Evolutionary conservation across 495 filamentous ascomycete genomes (phyloP).

Genomic region (Neurospora africana): DNA sequence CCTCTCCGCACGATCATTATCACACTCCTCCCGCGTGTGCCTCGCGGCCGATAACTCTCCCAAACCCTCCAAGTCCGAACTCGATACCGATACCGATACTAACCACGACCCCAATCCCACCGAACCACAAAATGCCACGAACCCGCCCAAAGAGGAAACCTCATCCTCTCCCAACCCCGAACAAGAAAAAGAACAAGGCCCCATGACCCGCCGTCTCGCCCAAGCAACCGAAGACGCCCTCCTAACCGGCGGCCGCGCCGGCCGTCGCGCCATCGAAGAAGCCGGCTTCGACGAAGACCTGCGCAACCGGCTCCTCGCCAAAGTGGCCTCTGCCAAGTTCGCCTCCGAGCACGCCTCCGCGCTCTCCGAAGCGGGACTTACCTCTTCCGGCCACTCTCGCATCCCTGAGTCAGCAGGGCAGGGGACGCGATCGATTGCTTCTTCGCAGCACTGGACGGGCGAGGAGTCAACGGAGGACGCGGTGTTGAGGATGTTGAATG

Average conservation of each 20-base stretch:
- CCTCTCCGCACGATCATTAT: not conserved
- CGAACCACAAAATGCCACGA: not conserved
- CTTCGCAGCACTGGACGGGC: conserved; percentile 67
- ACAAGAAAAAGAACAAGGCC: conserved; percentile 29
- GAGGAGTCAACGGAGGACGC: conserved; percentile 62
- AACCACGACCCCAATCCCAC: not conserved
- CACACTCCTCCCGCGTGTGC: not conserved
- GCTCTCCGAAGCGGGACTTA: conserved; percentile 53
- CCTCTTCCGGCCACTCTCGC: not conserved
- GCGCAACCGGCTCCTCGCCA: conserved; percentile 61
- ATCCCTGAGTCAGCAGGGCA: conserved; percentile 52
- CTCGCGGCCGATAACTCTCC: not conserved
- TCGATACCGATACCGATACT: not conserved
- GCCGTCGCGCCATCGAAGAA: conserved; percentile 65
- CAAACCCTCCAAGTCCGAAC: not conserved
- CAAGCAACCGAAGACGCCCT: conserved; percentile 74
- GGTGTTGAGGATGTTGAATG: conserved; percentile 78
- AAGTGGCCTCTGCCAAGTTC: conserved; percentile 62
- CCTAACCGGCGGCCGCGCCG: conserved; percentile 57
- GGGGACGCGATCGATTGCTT: conserved; percentile 63
- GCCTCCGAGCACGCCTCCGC: conserved; percentile 56
- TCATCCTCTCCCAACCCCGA: not conserved
- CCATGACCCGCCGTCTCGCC: conserved; percentile 64
- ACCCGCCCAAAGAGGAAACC: not conserved
- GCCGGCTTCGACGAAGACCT: conserved; percentile 83